phyloP scores from a whole-genome alignment of 345 rosid species.

The Acer yangbiense region DNA sequence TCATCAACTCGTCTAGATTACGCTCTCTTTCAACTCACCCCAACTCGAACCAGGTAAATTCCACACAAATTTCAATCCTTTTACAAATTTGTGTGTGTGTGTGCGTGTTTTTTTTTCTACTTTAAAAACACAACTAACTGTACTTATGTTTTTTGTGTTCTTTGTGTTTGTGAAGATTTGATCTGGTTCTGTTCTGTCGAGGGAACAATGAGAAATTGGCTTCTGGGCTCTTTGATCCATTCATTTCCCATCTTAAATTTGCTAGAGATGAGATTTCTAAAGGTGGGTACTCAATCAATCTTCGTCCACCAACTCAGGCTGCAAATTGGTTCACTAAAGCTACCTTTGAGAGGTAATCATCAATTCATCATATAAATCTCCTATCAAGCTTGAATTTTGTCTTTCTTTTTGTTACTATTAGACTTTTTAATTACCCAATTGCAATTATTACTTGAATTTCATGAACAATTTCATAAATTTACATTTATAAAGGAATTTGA shows the following conservation, averaged over 20 bases:
- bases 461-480: not conserved
- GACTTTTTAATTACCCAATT: no score
- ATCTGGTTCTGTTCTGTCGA: constrained; percentile 68
- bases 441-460: not conserved
- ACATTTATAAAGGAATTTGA: not conserved
- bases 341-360: constrained; percentile 80
- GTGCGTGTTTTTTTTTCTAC: not conserved
- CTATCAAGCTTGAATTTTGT: not conserved
- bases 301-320: constrained; percentile 51
- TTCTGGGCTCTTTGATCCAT: constrained; percentile 80
- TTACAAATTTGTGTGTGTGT: not conserved
- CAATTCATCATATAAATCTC: constrained; percentile 35
- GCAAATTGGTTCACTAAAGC: constrained; percentile 86
- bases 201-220: constrained; percentile 77
- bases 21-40: constrained; percentile 87
- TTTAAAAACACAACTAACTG: not conserved
- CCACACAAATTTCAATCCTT: not conserved
- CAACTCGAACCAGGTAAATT: constrained; percentile 81
- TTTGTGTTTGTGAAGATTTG: constrained; percentile 51
- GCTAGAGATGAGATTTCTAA: constrained; percentile 77
- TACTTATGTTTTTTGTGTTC: not conserved
- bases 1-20: constrained; percentile 57
- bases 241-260: constrained; percentile 72
- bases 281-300: constrained; percentile 86
- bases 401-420: not conserved